Base-by-base conservation (phyloP, 1,139 yeast species). In the Diutina ranongensis region DNA sequence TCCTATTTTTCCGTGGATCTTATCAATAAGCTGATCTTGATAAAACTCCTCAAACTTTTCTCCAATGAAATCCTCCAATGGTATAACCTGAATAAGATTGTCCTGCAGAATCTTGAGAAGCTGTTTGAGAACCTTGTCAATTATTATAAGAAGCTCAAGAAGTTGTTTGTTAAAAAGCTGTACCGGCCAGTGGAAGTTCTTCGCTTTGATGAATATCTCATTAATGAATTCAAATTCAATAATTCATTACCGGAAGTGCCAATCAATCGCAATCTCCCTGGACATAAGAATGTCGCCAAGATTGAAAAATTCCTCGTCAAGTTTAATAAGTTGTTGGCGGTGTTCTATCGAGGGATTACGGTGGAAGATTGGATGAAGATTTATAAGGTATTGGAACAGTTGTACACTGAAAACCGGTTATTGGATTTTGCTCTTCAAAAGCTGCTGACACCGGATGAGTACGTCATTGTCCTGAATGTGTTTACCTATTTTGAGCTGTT, bases 331-430 rank as follows among this genome's bases (percentile, higher is more conserved):
- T 65, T 86, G 9, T 72, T 84, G 38, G 69, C 77, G 1, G 74
- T 76, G 3, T 71, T 83, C 44, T 80, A 83, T 56, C 68, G 67
- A 31, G 74, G 80, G 20, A 75, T 85, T 22, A 71, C 78, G 32
- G 61, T 80, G 16, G 78, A 75, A 49, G 95, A 89, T 57, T 92
- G 97, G 97, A 70, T 87, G 50, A 74, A 74, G 48, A 74, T 81
- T 7, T 84, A 76, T 58, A 94, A 87, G 57, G 65, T 81, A 2
- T 63, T 92, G 46, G 97, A 89, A 58, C 66, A 76, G 40, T 81
- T 84, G 49, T 76, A 58, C 51, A 72, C 67, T 45, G 61, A 59
- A 45, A 65, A 76, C 19, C 74, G 82, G 2, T 66, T 87, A 48
- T 80, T 83, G 58, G 49, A 52, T 41, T 48, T 34, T 41, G 74